phyloP scores from a whole-genome alignment of 331 rosid genomes.

The Quercus lobata region DNA sequence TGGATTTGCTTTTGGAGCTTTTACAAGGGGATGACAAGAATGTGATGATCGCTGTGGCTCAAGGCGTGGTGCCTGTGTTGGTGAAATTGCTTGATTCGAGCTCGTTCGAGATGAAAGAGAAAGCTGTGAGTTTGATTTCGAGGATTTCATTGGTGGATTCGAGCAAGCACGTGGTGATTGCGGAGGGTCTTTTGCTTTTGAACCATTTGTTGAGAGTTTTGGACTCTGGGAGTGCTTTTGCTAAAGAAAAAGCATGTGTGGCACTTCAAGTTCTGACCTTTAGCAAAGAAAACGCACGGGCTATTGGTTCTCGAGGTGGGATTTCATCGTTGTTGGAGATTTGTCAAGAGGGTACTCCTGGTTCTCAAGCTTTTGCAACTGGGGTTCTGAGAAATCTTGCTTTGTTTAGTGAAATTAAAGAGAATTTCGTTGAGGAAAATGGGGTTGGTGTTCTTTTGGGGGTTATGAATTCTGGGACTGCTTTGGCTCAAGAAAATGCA shows the following conservation, averaged over 20 bases:
- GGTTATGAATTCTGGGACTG: conserved; percentile 68
- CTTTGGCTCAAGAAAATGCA: conserved; percentile 68
- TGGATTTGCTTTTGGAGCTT: conserved; percentile 50
- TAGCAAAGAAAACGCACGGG: conserved; percentile 74
- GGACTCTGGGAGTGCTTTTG: conserved; percentile 79
- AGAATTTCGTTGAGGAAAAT: conserved; percentile 71
- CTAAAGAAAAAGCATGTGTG: conserved; percentile 72
- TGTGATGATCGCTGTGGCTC: conserved; percentile 80
- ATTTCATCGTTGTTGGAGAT: conserved; percentile 79
- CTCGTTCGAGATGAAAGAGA: conserved; percentile 55
- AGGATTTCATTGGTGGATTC: conserved; percentile 67
- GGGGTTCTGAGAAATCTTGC: conserved; percentile 72
- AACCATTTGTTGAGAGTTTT: conserved; percentile 74
- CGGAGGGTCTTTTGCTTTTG: conserved; percentile 71
- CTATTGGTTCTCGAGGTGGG: conserved; percentile 85
- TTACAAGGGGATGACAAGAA: conserved; percentile 76
- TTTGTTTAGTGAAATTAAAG: conserved; percentile 50
- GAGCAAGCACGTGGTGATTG: conserved; percentile 51
- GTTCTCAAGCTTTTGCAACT: conserved; percentile 82
- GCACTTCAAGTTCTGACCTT: conserved; percentile 66
- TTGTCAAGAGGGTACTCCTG: conserved; percentile 85
- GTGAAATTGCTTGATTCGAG: conserved; percentile 70
- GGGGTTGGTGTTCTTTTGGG: conserved; percentile 62
- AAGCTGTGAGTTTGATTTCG: conserved; percentile 66
- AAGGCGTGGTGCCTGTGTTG: conserved; percentile 81